Conservation (phyloP, 352 stramenopile genomes). For the Pythium phragmitis region DNA sequence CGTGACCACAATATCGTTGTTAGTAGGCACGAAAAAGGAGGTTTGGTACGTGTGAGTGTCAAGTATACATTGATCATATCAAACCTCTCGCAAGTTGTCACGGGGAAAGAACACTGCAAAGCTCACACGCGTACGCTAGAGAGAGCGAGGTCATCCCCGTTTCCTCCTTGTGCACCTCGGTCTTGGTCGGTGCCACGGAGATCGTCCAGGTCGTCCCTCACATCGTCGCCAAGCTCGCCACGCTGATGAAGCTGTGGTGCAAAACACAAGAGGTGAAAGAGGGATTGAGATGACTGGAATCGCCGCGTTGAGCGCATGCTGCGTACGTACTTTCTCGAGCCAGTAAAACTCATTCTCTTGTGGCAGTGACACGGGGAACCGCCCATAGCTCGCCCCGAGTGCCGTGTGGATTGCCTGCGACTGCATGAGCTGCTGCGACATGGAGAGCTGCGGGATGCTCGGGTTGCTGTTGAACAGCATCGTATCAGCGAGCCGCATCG, state of each 20-base stretch:
- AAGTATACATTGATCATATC: slow-evolving; percentile 13
- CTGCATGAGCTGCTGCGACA: slow-evolving; percentile 88
- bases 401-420: slow-evolving; percentile 82
- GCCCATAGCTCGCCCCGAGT: slow-evolving; percentile 47
- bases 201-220: neutral
- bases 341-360: slow-evolving; percentile 89
- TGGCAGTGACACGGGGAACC: slow-evolving; percentile 37
- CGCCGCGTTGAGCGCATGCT: neutral
- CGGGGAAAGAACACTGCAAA: neutral
- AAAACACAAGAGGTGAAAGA: slow-evolving; percentile 9
- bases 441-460: slow-evolving; percentile 46
- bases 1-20: neutral
- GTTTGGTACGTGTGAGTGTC: neutral
- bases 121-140: slow-evolving; percentile 18
- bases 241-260: slow-evolving; percentile 59
- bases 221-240: slow-evolving; percentile 39
- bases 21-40: neutral
- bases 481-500: slow-evolving; percentile 79
- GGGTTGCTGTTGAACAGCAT: slow-evolving; percentile 76
- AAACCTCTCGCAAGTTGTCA: neutral
- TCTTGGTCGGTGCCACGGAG: slow-evolving; percentile 1
- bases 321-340: slow-evolving; percentile 72
- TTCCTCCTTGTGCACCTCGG: neutral
- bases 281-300: slow-evolving; percentile 9
- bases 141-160: slow-evolving; percentile 11